Evolutionary conservation across 2,329 filamentous ascomycete species (phyloP).

Genomic region (Aureobasidium sp.): DNA sequence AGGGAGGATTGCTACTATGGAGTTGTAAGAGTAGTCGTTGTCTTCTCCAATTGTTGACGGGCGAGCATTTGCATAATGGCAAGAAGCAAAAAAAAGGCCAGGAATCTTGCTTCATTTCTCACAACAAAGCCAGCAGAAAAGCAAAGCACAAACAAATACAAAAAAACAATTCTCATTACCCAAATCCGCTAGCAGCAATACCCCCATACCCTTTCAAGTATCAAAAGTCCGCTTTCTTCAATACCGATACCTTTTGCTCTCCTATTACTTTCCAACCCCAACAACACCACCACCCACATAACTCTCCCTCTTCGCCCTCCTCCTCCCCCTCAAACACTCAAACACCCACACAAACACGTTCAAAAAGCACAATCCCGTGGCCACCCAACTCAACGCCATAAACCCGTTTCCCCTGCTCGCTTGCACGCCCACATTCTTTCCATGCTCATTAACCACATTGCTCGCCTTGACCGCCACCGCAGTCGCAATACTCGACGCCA

Average conservation of each 20-base stretch:
- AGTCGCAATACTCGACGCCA: constrained; percentile 65
- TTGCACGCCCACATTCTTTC: constrained; percentile 40
- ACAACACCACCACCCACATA: neutral
- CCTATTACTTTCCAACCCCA: neutral
- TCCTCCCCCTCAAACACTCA: neutral
- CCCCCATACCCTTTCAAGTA: neutral
- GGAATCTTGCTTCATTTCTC: neutral
- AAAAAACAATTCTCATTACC: too few relatives aligned
- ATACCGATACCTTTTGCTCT: too few relatives aligned
- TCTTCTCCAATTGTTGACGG: too few relatives aligned
- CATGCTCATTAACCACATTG: constrained; percentile 45
- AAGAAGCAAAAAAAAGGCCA: too few relatives aligned
- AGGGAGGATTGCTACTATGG: constrained; percentile 38
- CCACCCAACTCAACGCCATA: constrained; percentile 51
- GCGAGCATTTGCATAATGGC: too few relatives aligned
- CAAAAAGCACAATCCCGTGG: constrained; percentile 31
- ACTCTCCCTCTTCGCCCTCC: neutral
- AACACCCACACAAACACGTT: constrained; percentile 2
- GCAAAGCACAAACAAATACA: too few relatives aligned
- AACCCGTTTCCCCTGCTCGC: constrained; percentile 46
- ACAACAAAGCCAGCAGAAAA: too few relatives aligned
- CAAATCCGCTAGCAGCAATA: neutral
- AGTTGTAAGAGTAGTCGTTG: constrained; percentile 24
- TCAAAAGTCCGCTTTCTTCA: too few relatives aligned
- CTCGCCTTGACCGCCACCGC: constrained; percentile 49